These are phyloP conservation scores for Andrographis paniculata DNA, from an alignment of 305 asterid species.

Conservation along the genomic window DNA sequence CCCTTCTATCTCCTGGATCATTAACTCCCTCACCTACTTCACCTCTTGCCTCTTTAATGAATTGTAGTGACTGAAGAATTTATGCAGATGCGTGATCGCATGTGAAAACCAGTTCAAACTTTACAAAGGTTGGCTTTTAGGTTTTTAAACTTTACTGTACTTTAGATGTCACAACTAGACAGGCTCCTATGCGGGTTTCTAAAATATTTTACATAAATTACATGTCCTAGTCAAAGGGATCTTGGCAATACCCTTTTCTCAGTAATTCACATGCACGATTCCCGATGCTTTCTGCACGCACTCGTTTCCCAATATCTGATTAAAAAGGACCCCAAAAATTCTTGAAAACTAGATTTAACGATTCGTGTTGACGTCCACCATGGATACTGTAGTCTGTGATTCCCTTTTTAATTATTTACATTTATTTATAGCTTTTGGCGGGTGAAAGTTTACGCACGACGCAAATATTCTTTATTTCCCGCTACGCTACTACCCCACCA, in stretches of 20 bases:
- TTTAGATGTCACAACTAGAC: too few species aligned
- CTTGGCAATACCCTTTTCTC: background rate
- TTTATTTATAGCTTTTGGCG: constrained; percentile 24
- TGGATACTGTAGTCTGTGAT: constrained; percentile 2
- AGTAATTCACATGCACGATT: background rate
- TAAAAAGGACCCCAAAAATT: constrained; percentile 20
- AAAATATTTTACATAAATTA: too few species aligned
- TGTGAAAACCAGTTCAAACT: background rate
- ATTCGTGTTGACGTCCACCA: constrained; percentile 46
- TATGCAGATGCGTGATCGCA: background rate
- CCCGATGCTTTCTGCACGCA: constrained; percentile 23
- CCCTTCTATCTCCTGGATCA: background rate
- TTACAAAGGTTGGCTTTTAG: too few species aligned
- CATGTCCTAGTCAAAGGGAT: background rate
- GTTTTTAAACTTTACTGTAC: too few species aligned
- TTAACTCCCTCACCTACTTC: background rate
- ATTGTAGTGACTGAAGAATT: background rate
- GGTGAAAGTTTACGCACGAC: constrained; percentile 27
- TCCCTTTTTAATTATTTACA: too few species aligned
- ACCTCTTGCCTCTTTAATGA: background rate
- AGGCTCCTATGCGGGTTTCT: too few species aligned
- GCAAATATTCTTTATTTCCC: constrained; percentile 29
- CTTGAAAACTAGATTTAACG: constrained; percentile 33
- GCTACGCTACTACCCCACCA: constrained; percentile 24
- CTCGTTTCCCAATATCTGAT: constrained; percentile 5